Evolutionary conservation across 1,284 basidiomycete species (phyloP), one percentile per base, ranked within the genome.

Genomic region (Ustilago lituana): DNA sequence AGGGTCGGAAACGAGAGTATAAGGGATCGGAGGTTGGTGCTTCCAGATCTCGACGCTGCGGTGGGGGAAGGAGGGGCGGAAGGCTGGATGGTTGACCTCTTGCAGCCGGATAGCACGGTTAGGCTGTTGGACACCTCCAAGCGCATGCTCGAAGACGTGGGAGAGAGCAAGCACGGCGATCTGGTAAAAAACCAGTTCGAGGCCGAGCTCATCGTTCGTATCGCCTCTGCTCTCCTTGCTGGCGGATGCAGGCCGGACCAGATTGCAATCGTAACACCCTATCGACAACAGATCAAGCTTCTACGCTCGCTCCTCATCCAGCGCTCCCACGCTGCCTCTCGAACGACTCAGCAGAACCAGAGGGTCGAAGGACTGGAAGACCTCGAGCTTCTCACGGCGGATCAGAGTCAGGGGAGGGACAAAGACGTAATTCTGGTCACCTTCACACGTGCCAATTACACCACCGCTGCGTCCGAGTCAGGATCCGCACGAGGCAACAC

Each of bases 201-300:
- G 78, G 94, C 91, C 0, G 50, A 73, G 9, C 75, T 88, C 0
- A 81, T 86, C 4, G 24, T 84, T 35, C 87, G 93, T 82, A 81
- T 93, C 19, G 85, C 88, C 1, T 85, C 88, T 43, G 87, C 88
- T 0, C 84, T 98, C 11, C 73, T 91, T 1, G 80, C 79, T 0
- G 85, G 87, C 33, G 94, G 94, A 84, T 95, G 14, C 68, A 80
- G 2, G 84, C 48, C 89, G 58, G 83, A 86, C 1, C 88, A 94
- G 72, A 89, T 98, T 53, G 95, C 91, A 2, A 86, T 97, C 62
- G 91, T 98, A 74, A 91, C 94, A 9, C 85, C 94, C 27, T 98
- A 98, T 80, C 88, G 94, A 1, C 94, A 98, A 76, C 96, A 99
- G 81, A 89, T 94, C 84, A 96, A 97, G 83, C 86, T 94, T 0